Percentiles rank a stretch among this genome's conserved stretches.
These are phyloP conservation scores for Narthecium ossifragum DNA, from an alignment of 106 monocot genomes.

Conservation along the genomic window DNA sequence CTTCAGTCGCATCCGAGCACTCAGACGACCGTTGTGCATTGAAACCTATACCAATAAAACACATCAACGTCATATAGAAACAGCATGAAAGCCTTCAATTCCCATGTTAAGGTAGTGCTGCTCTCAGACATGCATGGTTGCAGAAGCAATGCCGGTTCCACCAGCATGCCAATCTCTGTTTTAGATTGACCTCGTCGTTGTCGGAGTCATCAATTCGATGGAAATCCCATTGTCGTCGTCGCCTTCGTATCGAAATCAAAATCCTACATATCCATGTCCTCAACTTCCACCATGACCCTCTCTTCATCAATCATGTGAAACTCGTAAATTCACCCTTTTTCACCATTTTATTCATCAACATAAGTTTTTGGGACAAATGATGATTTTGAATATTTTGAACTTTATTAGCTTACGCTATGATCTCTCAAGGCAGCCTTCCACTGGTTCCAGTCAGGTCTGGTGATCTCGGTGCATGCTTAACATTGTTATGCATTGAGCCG, in stretches of 20 bases:
- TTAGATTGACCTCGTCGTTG: not conserved
- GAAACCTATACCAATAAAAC: not conserved
- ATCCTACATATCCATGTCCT: not conserved
- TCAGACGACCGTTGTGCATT: not conserved
- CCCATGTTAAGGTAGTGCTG: too few relatives aligned
- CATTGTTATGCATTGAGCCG: not conserved
- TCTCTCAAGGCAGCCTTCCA: not conserved
- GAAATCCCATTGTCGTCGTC: not conserved
- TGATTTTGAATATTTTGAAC: not conserved
- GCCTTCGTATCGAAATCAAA: not conserved
- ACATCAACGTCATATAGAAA: not conserved
- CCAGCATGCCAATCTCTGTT: not conserved
- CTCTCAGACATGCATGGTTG: too few relatives aligned
- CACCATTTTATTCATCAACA: too few relatives aligned
- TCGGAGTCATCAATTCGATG: not conserved
- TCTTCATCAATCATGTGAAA: not conserved
- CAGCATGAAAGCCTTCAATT: not conserved
- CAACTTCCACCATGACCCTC: not conserved
- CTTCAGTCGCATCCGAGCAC: not conserved
- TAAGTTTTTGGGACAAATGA: not conserved
- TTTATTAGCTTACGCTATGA: not conserved
- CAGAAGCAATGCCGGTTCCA: too few relatives aligned
- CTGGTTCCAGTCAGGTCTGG: not conserved
- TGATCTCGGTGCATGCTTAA: too few relatives aligned
- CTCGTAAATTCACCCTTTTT: not conserved